A percentile compares a stretch with the other conserved stretches of the same genome.
Evolutionary conservation across 352 stramenopile genomes (phyloP).

Genomic region (Globisporangium mamillatum): DNA sequence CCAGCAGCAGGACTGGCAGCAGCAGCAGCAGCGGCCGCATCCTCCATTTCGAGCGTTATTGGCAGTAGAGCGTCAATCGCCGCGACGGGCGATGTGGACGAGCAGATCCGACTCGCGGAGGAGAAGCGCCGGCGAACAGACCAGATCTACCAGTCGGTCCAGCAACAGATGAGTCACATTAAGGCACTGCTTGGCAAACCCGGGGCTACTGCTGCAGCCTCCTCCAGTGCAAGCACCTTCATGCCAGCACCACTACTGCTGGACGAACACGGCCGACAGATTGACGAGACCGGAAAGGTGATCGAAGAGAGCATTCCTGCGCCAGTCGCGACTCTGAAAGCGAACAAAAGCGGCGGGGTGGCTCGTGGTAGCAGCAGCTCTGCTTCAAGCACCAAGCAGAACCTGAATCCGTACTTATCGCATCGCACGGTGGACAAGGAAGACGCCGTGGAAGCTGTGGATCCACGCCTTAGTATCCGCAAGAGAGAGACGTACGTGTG

Average conservation of each 20-base stretch:
- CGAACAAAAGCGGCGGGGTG: slow-evolving; percentile 33
- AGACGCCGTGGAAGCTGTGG: slow-evolving; percentile 64
- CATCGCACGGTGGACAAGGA: slow-evolving; percentile 71
- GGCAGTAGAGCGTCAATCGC: background rate
- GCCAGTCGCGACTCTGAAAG: slow-evolving; percentile 46
- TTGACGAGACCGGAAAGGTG: slow-evolving; percentile 72
- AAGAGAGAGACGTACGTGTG: slow-evolving; percentile 78
- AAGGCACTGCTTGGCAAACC: slow-evolving; percentile 60
- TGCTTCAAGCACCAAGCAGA: slow-evolving; percentile 19
- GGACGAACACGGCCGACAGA: slow-evolving; percentile 74
- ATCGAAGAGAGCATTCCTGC: slow-evolving; percentile 45
- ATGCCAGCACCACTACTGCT: slow-evolving; percentile 77
- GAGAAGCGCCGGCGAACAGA: slow-evolving; percentile 67
- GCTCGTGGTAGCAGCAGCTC: background rate
- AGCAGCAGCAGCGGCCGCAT: background rate
- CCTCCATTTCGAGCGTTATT: background rate
- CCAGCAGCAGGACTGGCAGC: background rate
- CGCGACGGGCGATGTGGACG: slow-evolving; percentile 25
- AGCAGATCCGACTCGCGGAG: slow-evolving; percentile 38
- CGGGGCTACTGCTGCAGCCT: slow-evolving; percentile 7
- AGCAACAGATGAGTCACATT: slow-evolving; percentile 81
- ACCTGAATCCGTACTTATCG: slow-evolving; percentile 77
- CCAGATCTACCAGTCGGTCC: slow-evolving; percentile 82
- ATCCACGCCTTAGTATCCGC: slow-evolving; percentile 70
- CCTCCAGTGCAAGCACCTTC: slow-evolving; percentile 32